Evolutionary conservation across 1,284 basidiomycete genomes (phyloP).

Genomic region (Gymnopus androsaceus): DNA sequence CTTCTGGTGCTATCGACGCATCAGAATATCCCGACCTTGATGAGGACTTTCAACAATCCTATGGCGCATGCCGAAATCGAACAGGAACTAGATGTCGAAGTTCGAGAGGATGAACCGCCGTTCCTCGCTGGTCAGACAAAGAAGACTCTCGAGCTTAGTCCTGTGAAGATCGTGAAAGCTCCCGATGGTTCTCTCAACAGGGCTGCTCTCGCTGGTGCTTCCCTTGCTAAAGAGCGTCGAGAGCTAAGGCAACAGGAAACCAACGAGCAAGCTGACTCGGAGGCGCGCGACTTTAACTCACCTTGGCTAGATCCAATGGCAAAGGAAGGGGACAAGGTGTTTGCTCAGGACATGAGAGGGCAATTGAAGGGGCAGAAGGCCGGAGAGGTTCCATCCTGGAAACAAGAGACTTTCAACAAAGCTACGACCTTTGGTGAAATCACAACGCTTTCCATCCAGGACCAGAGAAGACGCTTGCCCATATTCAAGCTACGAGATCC

Average conservation of each 20-base stretch:
- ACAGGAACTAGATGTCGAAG: conserved; percentile 96
- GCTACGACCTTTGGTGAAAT: conserved; percentile 96
- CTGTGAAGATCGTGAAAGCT: conserved; percentile 95
- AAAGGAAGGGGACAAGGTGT: conserved; percentile 80
- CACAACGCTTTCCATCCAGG: conserved; percentile 88
- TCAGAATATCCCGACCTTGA: conserved; percentile 97
- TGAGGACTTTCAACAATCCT: conserved; percentile 83
- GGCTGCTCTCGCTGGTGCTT: conserved; percentile 91
- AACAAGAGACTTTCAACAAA: conserved; percentile 92
- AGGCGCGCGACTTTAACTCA: conserved; percentile 89
- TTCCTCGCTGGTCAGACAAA: conserved; percentile 97
- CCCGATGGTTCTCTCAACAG: conserved; percentile 94
- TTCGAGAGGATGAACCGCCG: conserved; percentile 94
- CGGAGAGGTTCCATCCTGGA: conserved; percentile 87
- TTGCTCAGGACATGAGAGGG: conserved; percentile 92
- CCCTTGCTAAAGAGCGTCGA: conserved; percentile 91
- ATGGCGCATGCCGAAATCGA: conserved; percentile 85
- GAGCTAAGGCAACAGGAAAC: conserved; percentile 94
- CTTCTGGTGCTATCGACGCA: conserved; percentile 89
- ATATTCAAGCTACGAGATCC: conserved; percentile 96
- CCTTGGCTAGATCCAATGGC: conserved; percentile 99
- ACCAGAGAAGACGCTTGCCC: conserved; percentile 88
- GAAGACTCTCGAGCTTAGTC: conserved; percentile 91
- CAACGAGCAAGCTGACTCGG: conserved; percentile 92
- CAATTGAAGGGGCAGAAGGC: conserved; percentile 83